phyloP scores from a whole-genome alignment of 2,329 filamentous ascomycete species.

The Exserohilum turcica region DNA sequence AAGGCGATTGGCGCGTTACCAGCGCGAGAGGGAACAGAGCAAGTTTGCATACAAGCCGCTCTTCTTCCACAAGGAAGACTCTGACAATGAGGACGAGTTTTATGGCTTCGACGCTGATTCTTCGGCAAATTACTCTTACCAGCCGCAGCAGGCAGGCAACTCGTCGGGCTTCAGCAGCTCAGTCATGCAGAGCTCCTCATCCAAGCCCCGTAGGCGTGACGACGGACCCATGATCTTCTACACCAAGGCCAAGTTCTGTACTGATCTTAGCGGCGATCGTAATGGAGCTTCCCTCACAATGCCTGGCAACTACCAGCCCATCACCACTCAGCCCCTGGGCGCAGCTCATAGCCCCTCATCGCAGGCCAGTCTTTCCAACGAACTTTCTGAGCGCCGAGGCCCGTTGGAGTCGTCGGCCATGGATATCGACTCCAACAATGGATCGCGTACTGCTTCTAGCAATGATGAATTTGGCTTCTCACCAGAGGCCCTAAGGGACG shows the following conservation, averaged over 20 bases:
- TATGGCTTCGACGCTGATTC: constrained; percentile 42
- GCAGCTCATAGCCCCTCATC: background rate
- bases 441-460: constrained; percentile 37
- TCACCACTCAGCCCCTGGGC: constrained; percentile 44
- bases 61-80: constrained; percentile 54
- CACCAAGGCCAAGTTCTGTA: constrained; percentile 78
- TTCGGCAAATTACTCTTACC: constrained; percentile 36
- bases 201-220: constrained; percentile 59
- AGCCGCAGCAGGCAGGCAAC: constrained; percentile 36
- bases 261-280: constrained; percentile 73
- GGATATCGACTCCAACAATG: constrained; percentile 34
- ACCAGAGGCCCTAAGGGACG: constrained; percentile 31
- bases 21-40: constrained; percentile 35
- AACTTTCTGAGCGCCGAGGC: constrained; percentile 37
- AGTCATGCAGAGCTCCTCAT: constrained; percentile 51
- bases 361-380: constrained; percentile 18
- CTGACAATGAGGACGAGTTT: constrained; percentile 47
- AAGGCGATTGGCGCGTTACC: constrained; percentile 21
- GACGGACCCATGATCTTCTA: constrained; percentile 85
- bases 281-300: constrained; percentile 23
- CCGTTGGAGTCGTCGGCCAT: constrained; percentile 28
- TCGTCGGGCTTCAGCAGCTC: constrained; percentile 55
- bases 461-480: constrained; percentile 47
- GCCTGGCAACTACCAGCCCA: constrained; percentile 35
- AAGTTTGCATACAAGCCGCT: constrained; percentile 55